These are phyloP conservation scores for Cladosporium sp. DNA, from an alignment of 2,329 filamentous ascomycete species.

Conservation along the genomic window DNA sequence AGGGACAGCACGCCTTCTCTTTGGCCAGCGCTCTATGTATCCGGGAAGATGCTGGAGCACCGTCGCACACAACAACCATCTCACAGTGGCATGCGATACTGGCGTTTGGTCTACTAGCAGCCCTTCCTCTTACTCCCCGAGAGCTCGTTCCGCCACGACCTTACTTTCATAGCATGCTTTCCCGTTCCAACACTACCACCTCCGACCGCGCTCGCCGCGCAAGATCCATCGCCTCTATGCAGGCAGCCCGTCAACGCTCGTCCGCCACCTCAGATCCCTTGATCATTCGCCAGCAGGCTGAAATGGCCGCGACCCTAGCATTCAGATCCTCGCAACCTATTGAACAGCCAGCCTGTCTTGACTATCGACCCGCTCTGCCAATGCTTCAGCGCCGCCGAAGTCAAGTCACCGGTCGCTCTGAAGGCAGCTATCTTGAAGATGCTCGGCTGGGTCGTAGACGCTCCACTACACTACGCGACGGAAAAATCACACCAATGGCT, in stretches of 20 bases:
- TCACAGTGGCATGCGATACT: slow-evolving; percentile 18
- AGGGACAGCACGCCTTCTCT: background rate
- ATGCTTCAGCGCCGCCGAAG: slow-evolving; percentile 26
- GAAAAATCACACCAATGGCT: slow-evolving; percentile 20
- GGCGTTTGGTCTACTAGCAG: slow-evolving; percentile 8
- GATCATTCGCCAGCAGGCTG: slow-evolving; percentile 60
- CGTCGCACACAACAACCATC: slow-evolving; percentile 1
- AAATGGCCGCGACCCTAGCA: slow-evolving; percentile 62
- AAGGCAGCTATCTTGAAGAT: slow-evolving; percentile 39
- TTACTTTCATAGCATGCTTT: slow-evolving; percentile 31
- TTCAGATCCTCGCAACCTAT: slow-evolving; percentile 55
- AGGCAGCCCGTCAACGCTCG: slow-evolving; percentile 40
- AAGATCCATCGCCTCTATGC: slow-evolving; percentile 36
- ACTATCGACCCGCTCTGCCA: slow-evolving; percentile 12
- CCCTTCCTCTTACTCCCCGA: background rate
- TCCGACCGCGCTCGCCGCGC: slow-evolving; percentile 34
- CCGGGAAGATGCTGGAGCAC: background rate
- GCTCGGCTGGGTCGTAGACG: slow-evolving; percentile 27
- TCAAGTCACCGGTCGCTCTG: slow-evolving; percentile 29
- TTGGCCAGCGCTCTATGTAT: background rate
- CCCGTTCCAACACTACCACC: slow-evolving; percentile 35
- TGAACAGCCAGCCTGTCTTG: slow-evolving; percentile 26
- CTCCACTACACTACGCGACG: slow-evolving; percentile 21
- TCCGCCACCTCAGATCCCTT: slow-evolving; percentile 37
- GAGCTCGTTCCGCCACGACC: background rate